Evolutionary conservation across 2,329 filamentous ascomycete species (phyloP), one percentile per base, ranked within the genome.

Genomic region (Pseudocercospora vitis): DNA sequence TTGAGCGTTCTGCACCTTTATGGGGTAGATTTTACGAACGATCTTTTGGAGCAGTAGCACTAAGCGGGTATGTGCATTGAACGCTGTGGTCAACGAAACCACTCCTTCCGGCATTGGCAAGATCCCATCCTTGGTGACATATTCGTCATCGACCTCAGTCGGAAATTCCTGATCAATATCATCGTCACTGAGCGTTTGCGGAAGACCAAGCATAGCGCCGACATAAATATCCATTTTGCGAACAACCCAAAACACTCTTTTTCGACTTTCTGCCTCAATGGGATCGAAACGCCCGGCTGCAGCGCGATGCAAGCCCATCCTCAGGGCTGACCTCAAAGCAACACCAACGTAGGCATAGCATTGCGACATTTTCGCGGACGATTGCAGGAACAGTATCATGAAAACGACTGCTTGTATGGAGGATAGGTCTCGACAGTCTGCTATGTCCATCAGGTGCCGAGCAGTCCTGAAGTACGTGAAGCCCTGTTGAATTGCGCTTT

Each of bases 101-200:
- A 72, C 71, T 35, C 79, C 78, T 24, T 78, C 68, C 2, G 82
- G 82, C 74, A 82, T 81, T 2, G 80, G 74, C 47, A 74, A 61
- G n/a, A 75, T 76, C 35, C 73, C 74, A 19, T 72, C 72, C 53
- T 74, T 72, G 4, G 76, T 79, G 49, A 79, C 76, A 61, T 74
- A 78, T 51, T 78, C 76, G 51, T 79, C 77, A 54, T 97, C 94
- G 14, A 89, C 88, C 71, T 96, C 91, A 24, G 85, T 85, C 0
- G 94, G 94, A 69, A 91, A 95, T 68, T 97, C 94, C 42, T 88
- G 84, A 62, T 91, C 85, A 33, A 96, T 83, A 65, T 79, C 76
- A 14, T 78, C 76, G 32, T 77, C 76, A 49, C 73, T 74, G 19
- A 79, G 56, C 7, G 75, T 78, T 32, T 74, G 72, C 6, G 77